phyloP scores from a whole-genome alignment of 352 stramenopile species.

The Phytopythium cucurbitacearum region DNA sequence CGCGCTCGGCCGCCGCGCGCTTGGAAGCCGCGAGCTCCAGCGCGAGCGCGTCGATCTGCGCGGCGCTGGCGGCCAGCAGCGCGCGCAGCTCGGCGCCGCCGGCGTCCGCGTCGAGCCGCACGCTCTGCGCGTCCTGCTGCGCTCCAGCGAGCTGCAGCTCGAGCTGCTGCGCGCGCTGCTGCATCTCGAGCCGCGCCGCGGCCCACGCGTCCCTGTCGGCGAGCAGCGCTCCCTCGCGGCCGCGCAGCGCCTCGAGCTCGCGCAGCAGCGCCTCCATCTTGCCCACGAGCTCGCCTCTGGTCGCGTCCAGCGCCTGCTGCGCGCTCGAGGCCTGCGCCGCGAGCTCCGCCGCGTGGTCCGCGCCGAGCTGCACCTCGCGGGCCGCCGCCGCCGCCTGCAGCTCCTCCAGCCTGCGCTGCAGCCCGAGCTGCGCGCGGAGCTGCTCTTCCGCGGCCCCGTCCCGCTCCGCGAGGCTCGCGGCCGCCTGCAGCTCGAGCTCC shows the following conservation, averaged over 20 bases:
- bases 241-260: constrained; percentile 41
- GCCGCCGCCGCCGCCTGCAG: no score
- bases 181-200: constrained; percentile 27
- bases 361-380: constrained; percentile 14
- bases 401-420: constrained; percentile 14
- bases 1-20: constrained; percentile 29
- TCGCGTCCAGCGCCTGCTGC: constrained; percentile 31
- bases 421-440: constrained; percentile 49
- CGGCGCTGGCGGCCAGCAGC: constrained; percentile 26
- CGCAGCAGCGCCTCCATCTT: constrained; percentile 61
- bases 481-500: constrained; percentile 49
- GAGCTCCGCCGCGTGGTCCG: constrained; percentile 7
- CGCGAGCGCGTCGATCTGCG: constrained; percentile 40
- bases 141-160: constrained; percentile 41
- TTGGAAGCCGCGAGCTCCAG: constrained; percentile 34
- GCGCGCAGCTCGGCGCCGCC: constrained; percentile 40
- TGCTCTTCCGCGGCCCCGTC: constrained; percentile 75
- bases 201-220: constrained; percentile 49
- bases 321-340: constrained; percentile 2
- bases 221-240: constrained; percentile 41
- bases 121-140: constrained; percentile 43
- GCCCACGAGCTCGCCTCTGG: constrained; percentile 46
- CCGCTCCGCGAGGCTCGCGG: constrained; percentile 39
- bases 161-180: constrained; percentile 28
- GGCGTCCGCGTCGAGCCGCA: constrained; percentile 43